Evolutionary conservation across 257 asterid species (phyloP).

Genomic region (Gentiana straminea): DNA sequence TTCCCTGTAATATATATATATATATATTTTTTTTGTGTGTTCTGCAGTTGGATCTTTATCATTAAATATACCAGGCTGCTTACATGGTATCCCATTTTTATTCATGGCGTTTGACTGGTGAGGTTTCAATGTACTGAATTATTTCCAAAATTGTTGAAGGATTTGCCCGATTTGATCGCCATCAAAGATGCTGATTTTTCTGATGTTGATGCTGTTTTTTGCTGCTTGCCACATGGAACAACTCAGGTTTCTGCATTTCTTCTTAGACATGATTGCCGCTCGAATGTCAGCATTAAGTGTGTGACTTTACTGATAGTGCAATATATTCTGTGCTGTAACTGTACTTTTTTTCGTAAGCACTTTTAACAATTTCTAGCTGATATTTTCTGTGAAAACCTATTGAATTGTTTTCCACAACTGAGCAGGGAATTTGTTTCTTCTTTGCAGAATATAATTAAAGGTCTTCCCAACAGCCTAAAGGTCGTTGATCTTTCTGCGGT

Average conservation of each 20-base stretch:
- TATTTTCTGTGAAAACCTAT: too few species aligned
- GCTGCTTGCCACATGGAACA: constrained; percentile 98
- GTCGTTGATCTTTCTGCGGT: constrained; percentile 97
- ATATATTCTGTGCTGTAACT: too few species aligned
- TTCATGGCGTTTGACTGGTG: too few species aligned
- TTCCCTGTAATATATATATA: neutral
- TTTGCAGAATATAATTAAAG: constrained; percentile 77
- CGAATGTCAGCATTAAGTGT: neutral
- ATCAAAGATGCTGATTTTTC: constrained; percentile 85
- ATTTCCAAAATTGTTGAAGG: constrained; percentile 25
- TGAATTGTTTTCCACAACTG: neutral
- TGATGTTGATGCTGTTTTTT: constrained; percentile 79
- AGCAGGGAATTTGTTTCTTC: neutral
- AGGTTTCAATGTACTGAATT: neutral
- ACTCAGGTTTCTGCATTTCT: constrained; percentile 52
- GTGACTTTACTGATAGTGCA: too few species aligned
- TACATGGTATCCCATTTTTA: too few species aligned
- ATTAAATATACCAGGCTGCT: neutral
- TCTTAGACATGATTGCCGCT: neutral
- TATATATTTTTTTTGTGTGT: neutral
- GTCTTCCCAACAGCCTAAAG: constrained; percentile 66
- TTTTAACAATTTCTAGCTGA: too few species aligned
- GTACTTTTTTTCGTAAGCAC: too few species aligned
- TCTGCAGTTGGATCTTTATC: neutral
- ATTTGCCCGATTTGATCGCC: constrained; percentile 77